Base-by-base conservation (phyloP, 805 yeast species). In the Saccharomyces mikatae region DNA sequence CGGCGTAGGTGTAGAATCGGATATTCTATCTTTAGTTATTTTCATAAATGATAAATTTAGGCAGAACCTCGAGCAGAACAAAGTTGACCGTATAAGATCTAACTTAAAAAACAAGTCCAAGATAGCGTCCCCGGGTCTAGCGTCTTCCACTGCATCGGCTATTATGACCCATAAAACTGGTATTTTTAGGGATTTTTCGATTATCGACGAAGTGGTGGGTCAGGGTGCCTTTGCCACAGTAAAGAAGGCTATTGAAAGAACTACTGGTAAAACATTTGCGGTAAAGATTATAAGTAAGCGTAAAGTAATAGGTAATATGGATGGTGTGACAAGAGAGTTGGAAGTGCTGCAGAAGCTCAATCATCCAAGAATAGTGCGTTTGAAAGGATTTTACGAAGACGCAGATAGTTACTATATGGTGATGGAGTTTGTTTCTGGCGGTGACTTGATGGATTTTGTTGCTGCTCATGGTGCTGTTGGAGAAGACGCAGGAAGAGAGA, bases 151-250 rank as follows among this genome's bases (percentile, higher is more conserved):
- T 11, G 4, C 24, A 29, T 31, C 24, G 5, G 22, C n/a, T 46
- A 41, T 41, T 31, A 31, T 27, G 14, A 11, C 6, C 26, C 26
- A 41, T 17, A 49, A 50, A 13, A 53, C 57, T 24, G 90, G 91
- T 1, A 82, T 88, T 10, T 76, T 77, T 62, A 80, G 79, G 55
- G 82, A 86, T 63, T 94, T 84, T 69, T 86, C 88, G 13, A 81
- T 92, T 22, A 80, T 85, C 56, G 88, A 86, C 66, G 96, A 87
- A 63, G 84, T 88, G 14, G 87, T 92, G 1, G 99, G 99, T 0
- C 94, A 89, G 62, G 99, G 99, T n/a, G 98, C 98, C 9, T 92
- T 92, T 77, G 98, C 98, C 5, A 87, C 91, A 1, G 99, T 94
- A 29, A 86, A 89, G 60, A 89, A 89, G 66, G 97, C 95, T 4